Percentiles rank a stretch among this genome's conserved stretches.
Evolutionary conservation across 148 eudicot genomes (phyloP).

Genomic region (Fagopyrum tataricum): DNA sequence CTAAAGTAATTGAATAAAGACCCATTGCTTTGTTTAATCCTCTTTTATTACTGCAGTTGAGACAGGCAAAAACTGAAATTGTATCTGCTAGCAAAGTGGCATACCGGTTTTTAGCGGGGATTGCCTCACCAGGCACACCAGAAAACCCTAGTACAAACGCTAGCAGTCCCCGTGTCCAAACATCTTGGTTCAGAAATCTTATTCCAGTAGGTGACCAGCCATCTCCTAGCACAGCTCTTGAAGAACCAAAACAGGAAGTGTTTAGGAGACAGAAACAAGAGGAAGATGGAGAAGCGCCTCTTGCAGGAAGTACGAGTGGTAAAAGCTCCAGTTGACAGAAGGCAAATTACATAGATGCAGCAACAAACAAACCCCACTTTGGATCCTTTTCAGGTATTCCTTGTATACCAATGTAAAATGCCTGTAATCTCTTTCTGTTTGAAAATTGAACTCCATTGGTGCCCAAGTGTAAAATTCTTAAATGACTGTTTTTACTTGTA

Average conservation of each 20-base stretch:
- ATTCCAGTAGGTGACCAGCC: constrained; percentile 67
- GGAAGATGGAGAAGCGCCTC: constrained; percentile 17
- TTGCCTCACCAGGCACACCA: constrained; percentile 36
- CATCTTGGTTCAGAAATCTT: constrained; percentile 73
- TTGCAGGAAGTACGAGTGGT: constrained; percentile 11
- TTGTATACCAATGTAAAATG: constrained; percentile 10
- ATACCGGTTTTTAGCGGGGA: constrained; percentile 63
- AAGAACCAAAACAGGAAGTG: constrained; percentile 40
- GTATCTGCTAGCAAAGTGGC: constrained; percentile 92
- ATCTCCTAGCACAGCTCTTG: constrained; percentile 63
- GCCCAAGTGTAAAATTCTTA: constrained; percentile 8
- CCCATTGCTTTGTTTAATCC: constrained; percentile 2
- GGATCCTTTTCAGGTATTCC: constrained; percentile 4
- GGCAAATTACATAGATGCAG: neutral
- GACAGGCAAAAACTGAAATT: constrained; percentile 92
- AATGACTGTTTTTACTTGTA: constrained; percentile 6
- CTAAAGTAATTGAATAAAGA: neutral
- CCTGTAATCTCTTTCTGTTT: constrained; percentile 1
- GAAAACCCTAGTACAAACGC: constrained; percentile 42
- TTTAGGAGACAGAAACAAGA: constrained; percentile 28
- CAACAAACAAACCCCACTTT: neutral
- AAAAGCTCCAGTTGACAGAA: constrained; percentile 1
- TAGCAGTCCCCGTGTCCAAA: constrained; percentile 58
- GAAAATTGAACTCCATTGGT: neutral
- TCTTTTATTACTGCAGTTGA: constrained; percentile 39